These are phyloP conservation scores for Dipteronia sinensis DNA, from an alignment of 345 rosid genomes.

Conservation along the genomic window DNA sequence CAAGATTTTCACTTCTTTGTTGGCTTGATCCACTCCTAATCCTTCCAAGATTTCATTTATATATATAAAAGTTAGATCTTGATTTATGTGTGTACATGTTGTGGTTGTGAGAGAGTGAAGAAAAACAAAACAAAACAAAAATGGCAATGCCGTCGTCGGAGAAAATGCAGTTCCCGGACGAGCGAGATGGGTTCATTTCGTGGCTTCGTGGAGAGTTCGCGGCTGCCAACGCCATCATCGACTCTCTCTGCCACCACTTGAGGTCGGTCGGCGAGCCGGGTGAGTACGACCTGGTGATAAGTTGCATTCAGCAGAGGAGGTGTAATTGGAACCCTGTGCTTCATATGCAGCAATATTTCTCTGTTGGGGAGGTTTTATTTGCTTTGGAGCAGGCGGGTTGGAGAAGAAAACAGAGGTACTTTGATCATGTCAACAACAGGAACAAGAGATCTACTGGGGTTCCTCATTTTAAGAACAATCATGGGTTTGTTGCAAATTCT, in stretches of 20 bases:
- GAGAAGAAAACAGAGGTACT: conserved; percentile 54
- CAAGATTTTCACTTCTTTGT: neutral
- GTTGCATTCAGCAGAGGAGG: conserved; percentile 73
- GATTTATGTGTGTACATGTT: neutral
- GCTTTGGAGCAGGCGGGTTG: conserved; percentile 70
- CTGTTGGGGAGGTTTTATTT: conserved; percentile 56
- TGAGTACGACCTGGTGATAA: conserved; percentile 64
- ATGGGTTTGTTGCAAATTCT: conserved; percentile 34
- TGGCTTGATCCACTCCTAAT: neutral
- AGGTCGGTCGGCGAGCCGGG: conserved; percentile 62
- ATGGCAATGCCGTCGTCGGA: conserved; percentile 89
- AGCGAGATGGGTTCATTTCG: conserved; percentile 74
- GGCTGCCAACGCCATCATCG: conserved; percentile 90
- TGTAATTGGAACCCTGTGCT: conserved; percentile 74
- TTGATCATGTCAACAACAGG: conserved; percentile 64
- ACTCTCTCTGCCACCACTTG: conserved; percentile 71
- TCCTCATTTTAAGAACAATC: conserved; percentile 29
- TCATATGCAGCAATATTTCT: conserved; percentile 77
- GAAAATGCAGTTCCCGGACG: conserved; percentile 75
- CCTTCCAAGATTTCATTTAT: conserved; percentile 6
- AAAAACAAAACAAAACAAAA: neutral
- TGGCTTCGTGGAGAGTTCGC: conserved; percentile 95
- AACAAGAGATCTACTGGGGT: conserved; percentile 44
- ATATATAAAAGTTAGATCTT: neutral
- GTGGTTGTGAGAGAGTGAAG: neutral